These are phyloP conservation scores for Staphylotrichum tortipilum DNA, from an alignment of 495 filamentous ascomycete species.

Conservation along the genomic window DNA sequence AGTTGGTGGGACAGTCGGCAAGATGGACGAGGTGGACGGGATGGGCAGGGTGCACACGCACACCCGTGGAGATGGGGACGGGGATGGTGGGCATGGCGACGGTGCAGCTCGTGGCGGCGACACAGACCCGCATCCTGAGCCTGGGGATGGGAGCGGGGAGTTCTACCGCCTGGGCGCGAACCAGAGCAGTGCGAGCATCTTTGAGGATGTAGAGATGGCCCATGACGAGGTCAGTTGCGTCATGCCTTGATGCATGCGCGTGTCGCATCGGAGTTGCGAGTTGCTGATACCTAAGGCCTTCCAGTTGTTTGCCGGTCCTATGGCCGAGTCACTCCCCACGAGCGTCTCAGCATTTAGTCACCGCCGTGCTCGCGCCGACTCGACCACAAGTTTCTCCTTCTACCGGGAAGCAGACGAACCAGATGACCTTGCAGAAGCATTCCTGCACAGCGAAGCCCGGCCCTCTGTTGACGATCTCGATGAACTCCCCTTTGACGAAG, in stretches of 20 bases:
- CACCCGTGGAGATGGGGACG: no score
- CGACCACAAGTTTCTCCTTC: conserved; percentile 82
- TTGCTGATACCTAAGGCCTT: conserved; percentile 15
- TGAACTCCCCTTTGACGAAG: conserved; percentile 35
- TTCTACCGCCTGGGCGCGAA: conserved; percentile 60
- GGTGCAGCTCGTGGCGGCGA: neutral
- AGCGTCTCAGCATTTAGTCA: conserved; percentile 83
- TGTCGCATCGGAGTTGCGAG: neutral
- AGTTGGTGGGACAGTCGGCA: no score
- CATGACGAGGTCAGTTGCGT: conserved; percentile 66
- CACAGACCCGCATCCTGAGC: conserved; percentile 4
- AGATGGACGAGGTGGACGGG: no score
- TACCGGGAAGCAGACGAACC: conserved; percentile 57
- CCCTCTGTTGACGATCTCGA: conserved; percentile 24
- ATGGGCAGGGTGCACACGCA: no score
- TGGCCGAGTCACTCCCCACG: conserved; percentile 89
- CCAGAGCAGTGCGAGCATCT: conserved; percentile 72
- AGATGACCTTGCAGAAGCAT: neutral
- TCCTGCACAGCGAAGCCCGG: neutral
- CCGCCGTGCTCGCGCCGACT: conserved; percentile 67
- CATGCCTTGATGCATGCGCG: neutral
- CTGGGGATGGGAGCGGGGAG: conserved; percentile 29
- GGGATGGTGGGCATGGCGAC: no score
- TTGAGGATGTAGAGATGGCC: conserved; percentile 98
- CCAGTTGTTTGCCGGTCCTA: conserved; percentile 90